These are phyloP conservation scores for Parathielavia appendiculata DNA, from an alignment of 495 filamentous ascomycete species.

Conservation along the genomic window DNA sequence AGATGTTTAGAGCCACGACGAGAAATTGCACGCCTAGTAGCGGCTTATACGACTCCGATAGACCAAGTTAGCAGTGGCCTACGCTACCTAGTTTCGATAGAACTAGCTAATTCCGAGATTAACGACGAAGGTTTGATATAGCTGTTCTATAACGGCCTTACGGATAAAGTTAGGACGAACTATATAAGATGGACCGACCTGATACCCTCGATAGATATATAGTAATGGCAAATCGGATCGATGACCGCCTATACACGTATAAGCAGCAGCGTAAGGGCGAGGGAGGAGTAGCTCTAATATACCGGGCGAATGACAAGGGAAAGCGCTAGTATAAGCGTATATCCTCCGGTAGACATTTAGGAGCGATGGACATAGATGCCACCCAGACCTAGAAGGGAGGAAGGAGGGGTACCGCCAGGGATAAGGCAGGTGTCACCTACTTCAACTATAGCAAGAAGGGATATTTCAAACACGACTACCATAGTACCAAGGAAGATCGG, in stretches of 20 bases:
- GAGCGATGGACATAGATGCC: not conserved
- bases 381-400: not conserved
- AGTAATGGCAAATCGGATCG: not conserved
- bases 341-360: not conserved
- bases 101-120: not conserved
- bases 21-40: not conserved
- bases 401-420: not conserved
- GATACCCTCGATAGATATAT: not conserved
- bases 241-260: not conserved
- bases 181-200: not conserved
- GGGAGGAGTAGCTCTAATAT: too few relatives aligned
- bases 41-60: not conserved
- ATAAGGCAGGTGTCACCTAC: not conserved
- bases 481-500: not conserved
- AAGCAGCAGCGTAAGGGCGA: not conserved
- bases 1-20: not conserved
- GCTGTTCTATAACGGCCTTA: slow-evolving; percentile 6
- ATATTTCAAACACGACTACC: not conserved
- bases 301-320: not conserved
- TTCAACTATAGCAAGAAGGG: slow-evolving; percentile 7
- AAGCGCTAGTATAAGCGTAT: not conserved
- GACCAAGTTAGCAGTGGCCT: not conserved
- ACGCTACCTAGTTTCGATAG: not conserved
- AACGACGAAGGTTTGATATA: slow-evolving; percentile 7
- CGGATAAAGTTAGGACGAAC: slow-evolving; percentile 2